Conservation (phyloP, 148 eudicot genomes). For the Spergularia bocconei region DNA sequence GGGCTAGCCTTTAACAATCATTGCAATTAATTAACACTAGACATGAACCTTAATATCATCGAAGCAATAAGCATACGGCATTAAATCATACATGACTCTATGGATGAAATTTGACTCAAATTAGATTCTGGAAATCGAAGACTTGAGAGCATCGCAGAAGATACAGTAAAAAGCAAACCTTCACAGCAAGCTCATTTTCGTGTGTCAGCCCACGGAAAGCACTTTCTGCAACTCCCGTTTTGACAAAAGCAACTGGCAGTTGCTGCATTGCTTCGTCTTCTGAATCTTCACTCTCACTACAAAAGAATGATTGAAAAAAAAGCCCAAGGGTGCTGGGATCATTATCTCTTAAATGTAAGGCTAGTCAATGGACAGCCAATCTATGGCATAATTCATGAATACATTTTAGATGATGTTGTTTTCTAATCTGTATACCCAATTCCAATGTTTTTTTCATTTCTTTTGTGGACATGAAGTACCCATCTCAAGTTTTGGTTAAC, state of each 20-base stretch:
- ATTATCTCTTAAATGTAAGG: background rate
- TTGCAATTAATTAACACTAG: background rate
- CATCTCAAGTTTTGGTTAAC: background rate
- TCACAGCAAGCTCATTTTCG: constrained; percentile 57
- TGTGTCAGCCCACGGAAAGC: constrained; percentile 63
- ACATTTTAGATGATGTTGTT: background rate
- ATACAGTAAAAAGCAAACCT: constrained; percentile 40
- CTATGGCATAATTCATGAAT: background rate
- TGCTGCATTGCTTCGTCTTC: constrained; percentile 39
- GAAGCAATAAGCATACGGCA: background rate
- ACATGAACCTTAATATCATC: background rate
- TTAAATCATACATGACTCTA: background rate
- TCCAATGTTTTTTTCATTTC: background rate
- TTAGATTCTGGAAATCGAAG: background rate
- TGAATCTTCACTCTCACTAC: constrained; percentile 57
- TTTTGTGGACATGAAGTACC: background rate
- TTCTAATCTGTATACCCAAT: background rate
- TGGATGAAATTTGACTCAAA: background rate
- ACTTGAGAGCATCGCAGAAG: background rate
- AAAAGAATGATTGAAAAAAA: background rate
- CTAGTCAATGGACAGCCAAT: constrained; percentile 1
- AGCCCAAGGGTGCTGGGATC: background rate
- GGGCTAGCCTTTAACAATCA: background rate
- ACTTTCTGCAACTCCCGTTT: constrained; percentile 62
- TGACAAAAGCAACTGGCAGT: constrained; percentile 43